These are phyloP conservation scores for Phytopythium litorale DNA, from an alignment of 352 stramenopile genomes.

Conservation along the genomic window DNA sequence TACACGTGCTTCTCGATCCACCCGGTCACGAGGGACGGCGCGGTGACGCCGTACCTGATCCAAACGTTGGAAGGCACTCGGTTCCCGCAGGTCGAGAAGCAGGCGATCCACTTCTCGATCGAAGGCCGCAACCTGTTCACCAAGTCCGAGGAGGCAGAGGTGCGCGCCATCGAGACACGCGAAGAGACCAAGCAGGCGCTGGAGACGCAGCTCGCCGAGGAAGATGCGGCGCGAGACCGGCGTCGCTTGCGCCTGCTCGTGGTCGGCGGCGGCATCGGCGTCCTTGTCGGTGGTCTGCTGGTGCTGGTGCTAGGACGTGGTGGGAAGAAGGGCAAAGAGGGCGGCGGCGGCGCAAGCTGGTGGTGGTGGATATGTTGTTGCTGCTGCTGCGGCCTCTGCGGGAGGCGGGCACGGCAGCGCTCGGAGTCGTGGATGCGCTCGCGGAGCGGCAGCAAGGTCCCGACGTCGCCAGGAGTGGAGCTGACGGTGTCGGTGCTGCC, in stretches of 20 bases:
- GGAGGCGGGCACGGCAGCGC: neutral
- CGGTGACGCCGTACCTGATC: slow-evolving; percentile 41
- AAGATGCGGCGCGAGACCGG: neutral
- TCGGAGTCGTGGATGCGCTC: neutral
- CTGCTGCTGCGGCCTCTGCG: slow-evolving; percentile 1
- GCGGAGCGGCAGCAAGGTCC: slow-evolving; percentile 3
- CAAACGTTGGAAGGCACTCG: slow-evolving; percentile 57
- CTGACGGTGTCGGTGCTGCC: slow-evolving; percentile 4
- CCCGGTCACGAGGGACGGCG: slow-evolving; percentile 31
- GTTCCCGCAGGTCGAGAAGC: slow-evolving; percentile 51
- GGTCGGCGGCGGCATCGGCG: neutral
- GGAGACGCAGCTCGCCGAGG: slow-evolving; percentile 1
- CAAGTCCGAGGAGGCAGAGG: slow-evolving; percentile 48
- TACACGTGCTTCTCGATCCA: slow-evolving; percentile 66
- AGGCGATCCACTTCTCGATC: slow-evolving; percentile 79
- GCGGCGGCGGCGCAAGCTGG: neutral
- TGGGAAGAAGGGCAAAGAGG: neutral
- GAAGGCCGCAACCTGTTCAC: slow-evolving; percentile 59
- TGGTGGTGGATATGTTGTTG: slow-evolving; percentile 2
- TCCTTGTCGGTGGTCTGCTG: neutral
- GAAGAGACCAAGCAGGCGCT: slow-evolving; percentile 23
- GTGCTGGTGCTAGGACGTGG: neutral
- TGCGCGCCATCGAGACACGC: slow-evolving; percentile 48
- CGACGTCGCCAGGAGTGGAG: slow-evolving; percentile 3
- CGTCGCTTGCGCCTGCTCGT: neutral